phyloP scores from a whole-genome alignment of 106 monocot species.

The Alisma plantagoaquatica region DNA sequence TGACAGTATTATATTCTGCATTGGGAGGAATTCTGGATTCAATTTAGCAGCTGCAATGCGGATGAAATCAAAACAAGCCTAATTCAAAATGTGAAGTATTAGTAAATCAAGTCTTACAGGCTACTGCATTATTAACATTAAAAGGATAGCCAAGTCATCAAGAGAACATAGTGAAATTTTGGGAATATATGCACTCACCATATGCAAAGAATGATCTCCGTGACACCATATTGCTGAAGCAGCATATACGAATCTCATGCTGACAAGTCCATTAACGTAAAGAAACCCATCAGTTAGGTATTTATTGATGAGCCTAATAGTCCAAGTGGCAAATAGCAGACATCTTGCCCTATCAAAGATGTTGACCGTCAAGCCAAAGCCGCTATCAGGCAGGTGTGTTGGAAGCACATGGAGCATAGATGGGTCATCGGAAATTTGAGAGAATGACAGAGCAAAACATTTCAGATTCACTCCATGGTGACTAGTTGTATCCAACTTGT shows the following conservation, averaged over 20 bases:
- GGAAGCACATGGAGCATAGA: constrained; percentile 61
- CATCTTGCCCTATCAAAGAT: constrained; percentile 50
- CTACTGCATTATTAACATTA: neutral
- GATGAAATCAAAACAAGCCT: constrained; percentile 96
- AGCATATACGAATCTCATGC: constrained; percentile 37
- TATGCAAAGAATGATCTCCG: constrained; percentile 64
- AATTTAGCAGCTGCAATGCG: constrained; percentile 51
- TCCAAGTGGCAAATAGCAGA: constrained; percentile 63
- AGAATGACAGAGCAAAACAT: constrained; percentile 61
- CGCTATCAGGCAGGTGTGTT: constrained; percentile 35
- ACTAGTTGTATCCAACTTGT: constrained; percentile 7
- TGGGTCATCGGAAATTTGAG: constrained; percentile 26
- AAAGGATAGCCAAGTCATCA: too few relatives aligned
- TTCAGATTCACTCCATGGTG: constrained; percentile 35
- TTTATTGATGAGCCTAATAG: constrained; percentile 66
- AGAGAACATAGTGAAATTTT: too few relatives aligned
- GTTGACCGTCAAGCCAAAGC: constrained; percentile 63
- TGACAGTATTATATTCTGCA: constrained; percentile 59
- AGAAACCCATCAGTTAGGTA: constrained; percentile 86
- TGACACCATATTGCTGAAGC: constrained; percentile 51
- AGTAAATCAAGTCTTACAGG: constrained; percentile 1
- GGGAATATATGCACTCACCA: too few relatives aligned
- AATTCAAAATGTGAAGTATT: constrained; percentile 5
- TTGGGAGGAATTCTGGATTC: constrained; percentile 42
- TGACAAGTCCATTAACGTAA: constrained; percentile 70